These are phyloP conservation scores for Curvularia verruculosa DNA, from an alignment of 2,329 filamentous ascomycete species.

Conservation along the genomic window DNA sequence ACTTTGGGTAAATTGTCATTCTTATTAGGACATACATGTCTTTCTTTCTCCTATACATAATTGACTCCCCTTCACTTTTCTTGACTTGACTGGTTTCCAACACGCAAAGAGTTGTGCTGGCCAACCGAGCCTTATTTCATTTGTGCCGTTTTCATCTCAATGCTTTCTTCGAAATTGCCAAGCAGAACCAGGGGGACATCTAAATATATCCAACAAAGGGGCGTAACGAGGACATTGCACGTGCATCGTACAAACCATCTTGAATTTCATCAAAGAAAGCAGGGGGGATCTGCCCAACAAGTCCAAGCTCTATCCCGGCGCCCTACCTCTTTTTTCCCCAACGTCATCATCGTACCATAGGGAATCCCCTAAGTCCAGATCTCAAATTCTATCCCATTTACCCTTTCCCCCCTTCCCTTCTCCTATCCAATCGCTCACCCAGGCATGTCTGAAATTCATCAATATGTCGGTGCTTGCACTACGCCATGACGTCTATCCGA, in stretches of 20 bases:
- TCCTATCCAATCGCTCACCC: no score
- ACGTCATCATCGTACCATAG: neutral
- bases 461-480: no score
- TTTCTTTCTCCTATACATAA: neutral
- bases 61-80: neutral
- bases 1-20: neutral
- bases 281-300: neutral
- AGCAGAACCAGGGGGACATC: neutral
- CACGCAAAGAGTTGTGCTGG: neutral
- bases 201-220: neutral
- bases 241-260: neutral
- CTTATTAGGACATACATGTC: neutral
- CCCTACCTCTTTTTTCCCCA: neutral
- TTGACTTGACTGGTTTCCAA: neutral
- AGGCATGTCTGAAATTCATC: no score
- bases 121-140: neutral
- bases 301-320: no score
- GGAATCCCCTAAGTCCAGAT: no score
- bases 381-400: no score
- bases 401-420: no score
- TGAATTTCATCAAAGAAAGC: neutral
- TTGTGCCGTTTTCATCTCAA: neutral
- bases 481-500: no score
- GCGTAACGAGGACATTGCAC: neutral
- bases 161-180: neutral